Evolutionary conservation across 371 early-diverging fungal species (phyloP).

Genomic region (Paraphysoderma sedebokerense): DNA sequence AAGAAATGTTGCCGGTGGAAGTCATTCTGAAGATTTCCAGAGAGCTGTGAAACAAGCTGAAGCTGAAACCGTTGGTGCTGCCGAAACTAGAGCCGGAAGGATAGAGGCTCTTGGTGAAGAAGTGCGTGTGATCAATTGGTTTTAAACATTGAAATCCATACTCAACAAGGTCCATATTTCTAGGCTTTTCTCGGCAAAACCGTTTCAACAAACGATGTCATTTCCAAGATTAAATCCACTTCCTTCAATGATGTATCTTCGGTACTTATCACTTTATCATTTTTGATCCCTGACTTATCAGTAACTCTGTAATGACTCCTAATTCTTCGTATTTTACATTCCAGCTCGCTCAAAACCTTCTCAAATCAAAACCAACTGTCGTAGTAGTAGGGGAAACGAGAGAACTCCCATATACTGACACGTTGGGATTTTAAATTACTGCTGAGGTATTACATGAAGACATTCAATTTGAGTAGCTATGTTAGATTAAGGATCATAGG

Average conservation of each 20-base stretch:
- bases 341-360: not conserved
- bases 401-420: not conserved
- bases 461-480: no score
- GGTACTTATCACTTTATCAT: conserved; percentile 27
- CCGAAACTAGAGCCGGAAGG: conserved; percentile 27
- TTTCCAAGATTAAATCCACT: conserved; percentile 26
- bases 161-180: conserved; percentile 1
- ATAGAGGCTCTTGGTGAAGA: conserved; percentile 25
- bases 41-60: conserved; percentile 75
- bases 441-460: no score
- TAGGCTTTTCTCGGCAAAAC: no score
- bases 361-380: not conserved
- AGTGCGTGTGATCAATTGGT: conserved; percentile 19
- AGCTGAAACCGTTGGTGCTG: conserved; percentile 40
- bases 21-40: conserved; percentile 44
- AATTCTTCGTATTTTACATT: no score
- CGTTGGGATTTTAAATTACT: not conserved
- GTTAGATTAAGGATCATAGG: no score
- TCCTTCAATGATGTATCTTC: conserved; percentile 40
- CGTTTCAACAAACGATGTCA: not conserved
- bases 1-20: conserved; percentile 33
- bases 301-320: no score
- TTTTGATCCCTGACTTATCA: no score
- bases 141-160: conserved; percentile 23
- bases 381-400: not conserved